Evolutionary conservation across 805 yeast species (phyloP), one percentile per base, ranked within the genome.

Genomic region (Suhomyces vadensis): DNA sequence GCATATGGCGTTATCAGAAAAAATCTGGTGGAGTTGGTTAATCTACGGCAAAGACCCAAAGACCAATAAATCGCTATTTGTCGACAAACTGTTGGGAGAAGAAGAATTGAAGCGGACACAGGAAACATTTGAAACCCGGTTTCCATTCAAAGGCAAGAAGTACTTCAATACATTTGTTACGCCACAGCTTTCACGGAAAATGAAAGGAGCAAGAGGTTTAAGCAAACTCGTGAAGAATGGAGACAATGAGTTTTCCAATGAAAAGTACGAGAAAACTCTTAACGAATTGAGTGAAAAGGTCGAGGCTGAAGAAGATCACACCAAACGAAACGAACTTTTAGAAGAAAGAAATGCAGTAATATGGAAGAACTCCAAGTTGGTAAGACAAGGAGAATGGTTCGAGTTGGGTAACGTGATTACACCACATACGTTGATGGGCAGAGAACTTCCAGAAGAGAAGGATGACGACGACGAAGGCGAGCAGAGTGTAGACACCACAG

Each of bases 101-200:
- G 57, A 52, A 5, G 68, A 65, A 4, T 44, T 68, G 26, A 16
- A 35, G 2, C 47, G 43, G 6, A 49, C 55, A 0, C 35, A 52
- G 14, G 55, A 58, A 5, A 53, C 59, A 24, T 53, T 48, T 13
- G 51, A 53, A 5, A 36, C 43, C 1, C 33, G 55, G 1, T 54
- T 54, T 14, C 74, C 73, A 1, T 61, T 48, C 31, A 67, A 64
- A 41, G 56, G 48, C 17, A 68, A 67, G 47, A 52, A 63, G 39
- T 72, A 71, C 48, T 71, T 71, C 59, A 69, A 72, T 47, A 53
- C 59, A 1, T 70, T 66, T 44, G 74, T 61, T 7, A 71, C 77
- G 2, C 75, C 77, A 4, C 74, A 67, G 49, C 56, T 71, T 14
- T 63, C 75, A 1, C 50, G 75, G 25, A 62, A 61, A 39, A 71